phyloP scores from a whole-genome alignment of 352 stramenopile species.

The Globisporangium abappressorium region DNA sequence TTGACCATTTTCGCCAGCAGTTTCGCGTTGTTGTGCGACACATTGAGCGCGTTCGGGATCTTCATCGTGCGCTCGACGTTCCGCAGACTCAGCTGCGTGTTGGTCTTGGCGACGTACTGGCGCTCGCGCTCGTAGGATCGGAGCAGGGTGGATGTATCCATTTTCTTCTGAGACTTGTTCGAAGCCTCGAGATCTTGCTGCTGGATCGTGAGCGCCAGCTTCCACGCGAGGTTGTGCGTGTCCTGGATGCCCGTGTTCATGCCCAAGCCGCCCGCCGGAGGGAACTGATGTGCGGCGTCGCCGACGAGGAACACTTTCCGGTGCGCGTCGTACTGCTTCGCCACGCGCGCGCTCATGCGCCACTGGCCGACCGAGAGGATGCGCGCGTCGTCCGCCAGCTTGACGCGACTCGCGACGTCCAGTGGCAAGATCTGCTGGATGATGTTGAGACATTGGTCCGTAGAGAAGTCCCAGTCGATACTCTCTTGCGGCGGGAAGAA shows the following conservation, averaged over 20 bases:
- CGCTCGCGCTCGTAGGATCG: constrained; percentile 81
- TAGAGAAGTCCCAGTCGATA: constrained; percentile 59
- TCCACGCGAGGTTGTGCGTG: constrained; percentile 92
- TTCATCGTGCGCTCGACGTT: constrained; percentile 89
- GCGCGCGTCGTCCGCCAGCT: constrained; percentile 47
- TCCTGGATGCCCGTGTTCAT: constrained; percentile 94
- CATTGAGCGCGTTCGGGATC: constrained; percentile 69
- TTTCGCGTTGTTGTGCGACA: constrained; percentile 80
- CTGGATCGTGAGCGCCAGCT: constrained; percentile 74
- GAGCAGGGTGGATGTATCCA: constrained; percentile 41
- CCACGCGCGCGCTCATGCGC: constrained; percentile 92
- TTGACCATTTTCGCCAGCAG: constrained; percentile 57
- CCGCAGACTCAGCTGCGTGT: constrained; percentile 78
- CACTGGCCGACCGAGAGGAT: constrained; percentile 88
- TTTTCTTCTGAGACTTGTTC: not conserved
- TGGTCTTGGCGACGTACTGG: constrained; percentile 66
- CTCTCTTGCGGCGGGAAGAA: constrained; percentile 89
- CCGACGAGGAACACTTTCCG: constrained; percentile 85
- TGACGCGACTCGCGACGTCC: not conserved
- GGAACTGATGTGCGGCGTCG: constrained; percentile 92
- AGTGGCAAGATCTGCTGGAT: constrained; percentile 46
- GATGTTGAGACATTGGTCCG: constrained; percentile 50
- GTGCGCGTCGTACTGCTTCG: constrained; percentile 75
- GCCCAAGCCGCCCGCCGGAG: constrained; percentile 89
- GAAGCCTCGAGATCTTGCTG: constrained; percentile 14